Evolutionary conservation across 768 basidiomycete genomes (phyloP).

Genomic region (Fibroporia radiculosa): DNA sequence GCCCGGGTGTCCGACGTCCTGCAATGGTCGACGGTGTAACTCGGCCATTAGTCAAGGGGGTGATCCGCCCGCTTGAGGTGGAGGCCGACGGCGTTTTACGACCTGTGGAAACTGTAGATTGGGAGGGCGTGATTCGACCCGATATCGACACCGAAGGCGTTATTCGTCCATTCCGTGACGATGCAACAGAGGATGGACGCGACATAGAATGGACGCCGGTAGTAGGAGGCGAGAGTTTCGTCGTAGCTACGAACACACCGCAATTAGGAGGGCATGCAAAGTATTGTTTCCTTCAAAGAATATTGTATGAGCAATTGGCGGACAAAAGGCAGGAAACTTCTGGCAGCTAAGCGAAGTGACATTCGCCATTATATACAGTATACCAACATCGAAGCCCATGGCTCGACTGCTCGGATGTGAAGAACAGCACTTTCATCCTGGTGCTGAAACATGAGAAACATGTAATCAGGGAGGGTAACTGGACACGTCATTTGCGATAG

Average conservation of each 20-base stretch:
- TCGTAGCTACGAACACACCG: constrained; percentile 83
- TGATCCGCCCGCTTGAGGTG: constrained; percentile 20
- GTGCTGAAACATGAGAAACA: too few relatives aligned
- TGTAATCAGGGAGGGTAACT: too few relatives aligned
- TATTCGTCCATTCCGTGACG: constrained; percentile 44
- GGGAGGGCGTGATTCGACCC: constrained; percentile 40
- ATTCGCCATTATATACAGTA: too few relatives aligned
- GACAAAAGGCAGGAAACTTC: not conserved
- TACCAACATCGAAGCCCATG: too few relatives aligned
- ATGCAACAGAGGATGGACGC: constrained; percentile 77
- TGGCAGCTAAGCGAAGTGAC: too few relatives aligned
- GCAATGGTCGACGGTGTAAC: constrained; percentile 33
- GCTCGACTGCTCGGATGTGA: too few relatives aligned
- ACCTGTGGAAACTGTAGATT: constrained; percentile 29
- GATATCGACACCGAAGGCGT: constrained; percentile 37
- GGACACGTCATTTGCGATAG: too few relatives aligned
- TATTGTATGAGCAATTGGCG: not conserved
- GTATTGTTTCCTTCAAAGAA: constrained; percentile 57
- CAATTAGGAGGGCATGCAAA: constrained; percentile 80
- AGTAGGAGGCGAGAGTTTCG: constrained; percentile 76
- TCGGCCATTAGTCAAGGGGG: constrained; percentile 36
- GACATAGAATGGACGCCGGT: constrained; percentile 42
- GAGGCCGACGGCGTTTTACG: constrained; percentile 51
- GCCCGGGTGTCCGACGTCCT: constrained; percentile 18
- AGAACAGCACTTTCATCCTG: too few relatives aligned